Conservation (phyloP, 768 basidiomycete genomes). For the Russula virescens region DNA sequence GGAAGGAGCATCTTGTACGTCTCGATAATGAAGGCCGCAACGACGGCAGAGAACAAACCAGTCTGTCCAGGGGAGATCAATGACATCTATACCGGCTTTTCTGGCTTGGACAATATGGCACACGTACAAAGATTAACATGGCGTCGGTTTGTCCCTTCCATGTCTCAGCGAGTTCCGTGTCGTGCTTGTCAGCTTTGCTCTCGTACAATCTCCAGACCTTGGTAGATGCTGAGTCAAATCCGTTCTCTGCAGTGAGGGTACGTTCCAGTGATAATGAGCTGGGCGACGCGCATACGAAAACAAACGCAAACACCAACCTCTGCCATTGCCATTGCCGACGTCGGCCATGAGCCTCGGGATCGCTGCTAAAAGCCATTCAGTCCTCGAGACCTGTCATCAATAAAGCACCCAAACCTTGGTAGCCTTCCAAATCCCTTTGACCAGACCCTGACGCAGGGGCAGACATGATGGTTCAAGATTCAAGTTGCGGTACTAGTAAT, state of each 20-base stretch:
- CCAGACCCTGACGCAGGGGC: background rate
- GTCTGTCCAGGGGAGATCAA: background rate
- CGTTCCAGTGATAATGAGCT: no score
- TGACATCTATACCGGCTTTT: background rate
- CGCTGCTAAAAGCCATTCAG: background rate
- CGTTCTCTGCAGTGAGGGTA: background rate
- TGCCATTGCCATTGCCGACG: no score
- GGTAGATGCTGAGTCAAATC: background rate
- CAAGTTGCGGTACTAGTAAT: background rate
- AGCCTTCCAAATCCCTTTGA: background rate
- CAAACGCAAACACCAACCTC: no score
- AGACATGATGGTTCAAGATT: background rate
- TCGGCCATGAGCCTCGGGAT: background rate
- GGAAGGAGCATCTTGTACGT: conserved; percentile 20
- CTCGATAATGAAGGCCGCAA: conserved; percentile 24
- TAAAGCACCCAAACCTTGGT: background rate
- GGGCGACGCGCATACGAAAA: no score
- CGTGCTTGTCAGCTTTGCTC: conserved; percentile 13
- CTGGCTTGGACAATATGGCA: background rate
- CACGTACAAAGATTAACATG: conserved; percentile 21
- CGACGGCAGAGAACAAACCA: conserved; percentile 21
- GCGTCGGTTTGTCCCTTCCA: conserved; percentile 22
- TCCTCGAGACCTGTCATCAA: background rate
- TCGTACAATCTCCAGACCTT: conserved; percentile 18
- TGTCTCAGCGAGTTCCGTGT: conserved; percentile 13